Conservation (phyloP, 805 yeast species). For the Kuraishia hungarica region DNA sequence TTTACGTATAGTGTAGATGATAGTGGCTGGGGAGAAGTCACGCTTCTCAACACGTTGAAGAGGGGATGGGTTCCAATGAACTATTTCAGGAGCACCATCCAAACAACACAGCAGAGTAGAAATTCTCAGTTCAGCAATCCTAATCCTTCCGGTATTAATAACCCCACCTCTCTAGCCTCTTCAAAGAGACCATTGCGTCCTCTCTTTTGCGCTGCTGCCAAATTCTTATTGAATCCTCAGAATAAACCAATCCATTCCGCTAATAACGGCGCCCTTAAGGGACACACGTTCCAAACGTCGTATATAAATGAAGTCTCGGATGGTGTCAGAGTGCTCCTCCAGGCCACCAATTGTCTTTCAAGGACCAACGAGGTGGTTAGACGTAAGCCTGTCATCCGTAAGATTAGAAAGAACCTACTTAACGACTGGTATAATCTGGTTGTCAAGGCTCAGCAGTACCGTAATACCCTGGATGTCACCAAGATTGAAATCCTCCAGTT, state of each 20-base stretch:
- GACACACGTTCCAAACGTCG: conserved; percentile 45
- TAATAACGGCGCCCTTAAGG: conserved; percentile 23
- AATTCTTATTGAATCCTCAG: conserved; percentile 56
- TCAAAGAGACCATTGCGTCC: conserved; percentile 46
- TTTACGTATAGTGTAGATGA: conserved; percentile 74
- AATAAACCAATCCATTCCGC: conserved; percentile 30
- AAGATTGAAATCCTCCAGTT: conserved; percentile 56
- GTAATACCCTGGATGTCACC: conserved; percentile 48
- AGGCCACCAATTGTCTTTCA: conserved; percentile 66
- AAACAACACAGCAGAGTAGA: conserved; percentile 11
- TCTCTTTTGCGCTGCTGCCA: conserved; percentile 55
- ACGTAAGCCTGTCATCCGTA: conserved; percentile 50
- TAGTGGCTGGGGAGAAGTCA: conserved; percentile 87
- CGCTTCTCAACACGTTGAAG: conserved; percentile 49
- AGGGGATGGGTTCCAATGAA: conserved; percentile 87
- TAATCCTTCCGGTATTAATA: too few species aligned
- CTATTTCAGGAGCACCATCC: conserved; percentile 44
- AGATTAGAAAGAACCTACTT: conserved; percentile 56
- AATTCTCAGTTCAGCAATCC: neutral
- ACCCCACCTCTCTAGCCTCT: conserved; percentile 21
- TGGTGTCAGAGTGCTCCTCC: conserved; percentile 59
- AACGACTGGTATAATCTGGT: conserved; percentile 78
- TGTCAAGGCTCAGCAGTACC: conserved; percentile 68
- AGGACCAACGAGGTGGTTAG: conserved; percentile 65
- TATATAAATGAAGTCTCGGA: conserved; percentile 61